phyloP scores from a whole-genome alignment of 2,329 filamentous ascomycete genomes.

The Exophiala sideris region DNA sequence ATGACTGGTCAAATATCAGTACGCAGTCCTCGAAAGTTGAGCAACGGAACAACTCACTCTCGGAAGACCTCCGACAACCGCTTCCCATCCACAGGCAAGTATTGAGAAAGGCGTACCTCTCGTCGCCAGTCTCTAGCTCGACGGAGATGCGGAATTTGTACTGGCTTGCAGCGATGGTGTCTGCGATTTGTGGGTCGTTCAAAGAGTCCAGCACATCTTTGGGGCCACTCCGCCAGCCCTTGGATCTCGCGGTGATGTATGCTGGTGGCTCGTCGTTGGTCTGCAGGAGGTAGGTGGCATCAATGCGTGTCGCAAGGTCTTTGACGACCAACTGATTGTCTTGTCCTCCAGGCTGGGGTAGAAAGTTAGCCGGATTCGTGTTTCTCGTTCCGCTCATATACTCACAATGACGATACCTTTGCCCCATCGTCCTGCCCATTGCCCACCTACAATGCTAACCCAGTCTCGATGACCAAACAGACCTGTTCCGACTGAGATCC shows the following conservation, averaged over 20 bases:
- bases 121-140: conserved; percentile 49
- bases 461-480: conserved; percentile 52
- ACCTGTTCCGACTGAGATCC: conserved; percentile 45
- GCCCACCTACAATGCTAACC: conserved; percentile 50
- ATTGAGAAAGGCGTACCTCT: conserved; percentile 49
- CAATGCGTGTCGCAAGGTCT: conserved; percentile 45
- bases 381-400: conserved; percentile 6
- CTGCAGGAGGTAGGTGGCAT: conserved; percentile 48
- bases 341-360: conserved; percentile 46
- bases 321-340: conserved; percentile 49
- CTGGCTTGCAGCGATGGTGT: conserved; percentile 46
- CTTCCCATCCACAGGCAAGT: conserved; percentile 51
- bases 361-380: background rate
- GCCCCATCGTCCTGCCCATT: conserved; percentile 53
- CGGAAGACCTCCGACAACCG: conserved; percentile 45
- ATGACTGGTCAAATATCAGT: conserved; percentile 20
- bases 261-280: conserved; percentile 50
- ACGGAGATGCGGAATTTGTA: conserved; percentile 50
- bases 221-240: conserved; percentile 48
- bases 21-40: background rate
- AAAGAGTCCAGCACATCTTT: conserved; percentile 50
- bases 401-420: conserved; percentile 50
- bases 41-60: conserved; percentile 36
- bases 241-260: conserved; percentile 46
- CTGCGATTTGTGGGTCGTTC: conserved; percentile 40